Evolutionary conservation across 768 basidiomycete species (phyloP).

Genomic region (Trametes maxima): DNA sequence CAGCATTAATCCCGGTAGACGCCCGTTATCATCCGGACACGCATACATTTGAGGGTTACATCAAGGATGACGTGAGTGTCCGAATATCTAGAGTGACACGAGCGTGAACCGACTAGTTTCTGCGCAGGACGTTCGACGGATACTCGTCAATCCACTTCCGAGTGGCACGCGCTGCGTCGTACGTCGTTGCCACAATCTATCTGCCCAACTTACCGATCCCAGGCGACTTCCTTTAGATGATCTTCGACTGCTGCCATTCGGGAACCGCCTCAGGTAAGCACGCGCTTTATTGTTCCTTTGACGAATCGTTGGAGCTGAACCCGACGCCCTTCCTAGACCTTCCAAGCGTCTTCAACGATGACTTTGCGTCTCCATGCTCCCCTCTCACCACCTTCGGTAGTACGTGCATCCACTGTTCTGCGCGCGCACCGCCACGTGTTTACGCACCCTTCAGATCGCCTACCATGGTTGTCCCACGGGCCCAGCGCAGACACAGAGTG

Average conservation of each 20-base stretch:
- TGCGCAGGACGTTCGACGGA: conserved; percentile 24
- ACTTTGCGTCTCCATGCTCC: background rate
- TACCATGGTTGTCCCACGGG: conserved; percentile 2
- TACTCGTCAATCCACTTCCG: conserved; percentile 29
- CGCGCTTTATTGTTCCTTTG: background rate
- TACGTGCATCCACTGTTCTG: background rate
- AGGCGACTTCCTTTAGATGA: conserved; percentile 20
- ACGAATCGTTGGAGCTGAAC: background rate
- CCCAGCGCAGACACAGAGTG: conserved; percentile 2
- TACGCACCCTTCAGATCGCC: background rate
- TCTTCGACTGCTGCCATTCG: conserved; percentile 34
- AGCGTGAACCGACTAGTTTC: background rate
- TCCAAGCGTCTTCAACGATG: conserved; percentile 14
- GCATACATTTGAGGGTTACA: conserved; percentile 22
- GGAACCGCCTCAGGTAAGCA: conserved; percentile 18
- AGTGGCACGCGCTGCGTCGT: conserved; percentile 27
- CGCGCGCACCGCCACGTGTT: background rate
- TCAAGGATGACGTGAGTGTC: conserved; percentile 31
- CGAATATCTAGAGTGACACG: background rate
- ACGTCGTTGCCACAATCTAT: background rate
- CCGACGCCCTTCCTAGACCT: conserved; percentile 7
- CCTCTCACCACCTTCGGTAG: conserved; percentile 7
- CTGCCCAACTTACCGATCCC: background rate
- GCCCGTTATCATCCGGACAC: conserved; percentile 4
- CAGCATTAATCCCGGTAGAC: conserved; percentile 31